phyloP scores from a whole-genome alignment of 179 eudicot genomes.

The Actinidia polygama region DNA sequence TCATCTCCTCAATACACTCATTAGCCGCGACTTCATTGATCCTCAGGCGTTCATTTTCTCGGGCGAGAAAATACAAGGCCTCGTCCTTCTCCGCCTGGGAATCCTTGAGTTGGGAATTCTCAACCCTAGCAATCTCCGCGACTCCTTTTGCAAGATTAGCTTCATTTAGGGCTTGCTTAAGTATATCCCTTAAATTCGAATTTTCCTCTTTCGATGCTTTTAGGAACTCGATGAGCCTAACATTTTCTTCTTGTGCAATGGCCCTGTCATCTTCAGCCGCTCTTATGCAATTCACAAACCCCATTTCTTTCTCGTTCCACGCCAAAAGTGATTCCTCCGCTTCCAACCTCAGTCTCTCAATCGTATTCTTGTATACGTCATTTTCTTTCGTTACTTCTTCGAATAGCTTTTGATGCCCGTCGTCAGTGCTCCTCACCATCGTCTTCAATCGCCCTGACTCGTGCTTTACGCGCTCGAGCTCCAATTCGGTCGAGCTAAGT shows the following conservation, averaged over 20 bases:
- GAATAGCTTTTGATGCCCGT: slow-evolving; percentile 41
- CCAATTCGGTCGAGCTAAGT: slow-evolving; percentile 34
- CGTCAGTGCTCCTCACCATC: slow-evolving; percentile 45
- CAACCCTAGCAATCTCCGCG: slow-evolving; percentile 63
- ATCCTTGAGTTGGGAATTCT: slow-evolving; percentile 69
- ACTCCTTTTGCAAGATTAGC: slow-evolving; percentile 84
- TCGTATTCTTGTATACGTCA: slow-evolving; percentile 53
- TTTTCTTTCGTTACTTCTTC: slow-evolving; percentile 51
- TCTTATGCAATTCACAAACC: slow-evolving; percentile 74
- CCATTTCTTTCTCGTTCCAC: slow-evolving; percentile 76
- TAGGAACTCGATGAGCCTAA: slow-evolving; percentile 37
- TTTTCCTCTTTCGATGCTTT: slow-evolving; percentile 62
- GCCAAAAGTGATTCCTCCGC: slow-evolving; percentile 78
- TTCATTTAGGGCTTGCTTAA: slow-evolving; percentile 83
- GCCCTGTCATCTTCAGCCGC: slow-evolving; percentile 64
- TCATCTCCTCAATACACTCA: slow-evolving; percentile 64
- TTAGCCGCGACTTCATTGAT: slow-evolving; percentile 58
- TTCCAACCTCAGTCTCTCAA: slow-evolving; percentile 61
- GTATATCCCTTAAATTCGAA: slow-evolving; percentile 71
- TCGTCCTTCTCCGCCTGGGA: slow-evolving; percentile 59
- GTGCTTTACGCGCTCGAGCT: slow-evolving; percentile 46
- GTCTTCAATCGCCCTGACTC: slow-evolving; percentile 52
- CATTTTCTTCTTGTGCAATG: slow-evolving; percentile 42
- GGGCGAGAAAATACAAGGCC: slow-evolving; percentile 49
- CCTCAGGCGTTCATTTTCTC: slow-evolving; percentile 71